phyloP scores from a whole-genome alignment of 1,284 basidiomycete species.

The Pyrrhoderma noxium region DNA sequence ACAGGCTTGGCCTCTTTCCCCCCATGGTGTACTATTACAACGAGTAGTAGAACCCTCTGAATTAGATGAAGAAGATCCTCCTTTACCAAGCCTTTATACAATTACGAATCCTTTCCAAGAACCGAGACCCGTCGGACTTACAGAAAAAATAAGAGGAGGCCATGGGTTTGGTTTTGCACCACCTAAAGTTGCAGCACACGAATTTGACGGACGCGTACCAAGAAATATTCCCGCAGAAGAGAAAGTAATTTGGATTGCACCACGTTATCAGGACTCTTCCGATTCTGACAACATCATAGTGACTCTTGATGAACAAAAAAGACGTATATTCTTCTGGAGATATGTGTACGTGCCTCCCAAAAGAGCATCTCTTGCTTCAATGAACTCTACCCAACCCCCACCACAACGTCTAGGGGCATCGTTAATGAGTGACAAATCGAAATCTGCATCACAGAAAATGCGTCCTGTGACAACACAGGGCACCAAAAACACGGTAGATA shows the following conservation, averaged over 20 bases:
- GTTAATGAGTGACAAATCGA: constrained; percentile 1
- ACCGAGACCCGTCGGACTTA: constrained; percentile 59
- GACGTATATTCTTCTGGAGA: constrained; percentile 57
- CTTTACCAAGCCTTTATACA: constrained; percentile 72
- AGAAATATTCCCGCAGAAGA: constrained; percentile 52
- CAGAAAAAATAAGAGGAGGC: constrained; percentile 47
- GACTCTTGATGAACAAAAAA: constrained; percentile 47
- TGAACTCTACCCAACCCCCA: constrained; percentile 6
- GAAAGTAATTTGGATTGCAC: constrained; percentile 53
- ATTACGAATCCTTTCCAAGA: constrained; percentile 73
- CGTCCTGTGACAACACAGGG: background rate
- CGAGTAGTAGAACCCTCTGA: constrained; percentile 63
- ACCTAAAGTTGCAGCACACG: constrained; percentile 28
- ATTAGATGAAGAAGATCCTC: constrained; percentile 42
- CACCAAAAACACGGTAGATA: constrained; percentile 7
- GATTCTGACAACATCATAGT: constrained; percentile 44
- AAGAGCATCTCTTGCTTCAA: constrained; percentile 34
- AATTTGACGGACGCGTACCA: constrained; percentile 30
- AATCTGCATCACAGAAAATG: background rate
- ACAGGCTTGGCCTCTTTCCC: constrained; percentile 69
- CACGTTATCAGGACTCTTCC: constrained; percentile 28
- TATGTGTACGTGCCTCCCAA: constrained; percentile 58
- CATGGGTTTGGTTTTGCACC: constrained; percentile 27
- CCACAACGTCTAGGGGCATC: background rate
- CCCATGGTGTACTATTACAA: constrained; percentile 73